Base-by-base conservation (phyloP, 768 basidiomycete species). In the Podaxis sp. region DNA sequence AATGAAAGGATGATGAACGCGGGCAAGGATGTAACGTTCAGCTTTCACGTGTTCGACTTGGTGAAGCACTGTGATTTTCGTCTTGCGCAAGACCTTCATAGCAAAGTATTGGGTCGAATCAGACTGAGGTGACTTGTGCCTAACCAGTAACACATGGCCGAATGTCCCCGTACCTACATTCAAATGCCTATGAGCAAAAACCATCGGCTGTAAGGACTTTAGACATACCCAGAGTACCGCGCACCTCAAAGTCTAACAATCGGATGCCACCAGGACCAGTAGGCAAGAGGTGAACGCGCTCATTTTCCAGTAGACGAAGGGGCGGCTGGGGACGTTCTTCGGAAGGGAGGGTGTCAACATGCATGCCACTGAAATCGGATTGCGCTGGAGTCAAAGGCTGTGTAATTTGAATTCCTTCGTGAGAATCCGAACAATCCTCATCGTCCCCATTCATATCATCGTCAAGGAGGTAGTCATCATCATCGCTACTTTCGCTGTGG, bases 21-120 rank as follows among this genome's bases (percentile, higher is more conserved):
- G 86, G 20, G 93, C 93, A 38, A 99, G 87, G 67, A 99, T 99
- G 70, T 89, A 88, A 22, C 96, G 88, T 73, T 99, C 97, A 8
- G 93, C 94, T 70, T 96, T 98, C 70, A 99, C 96, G 73, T 99
- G 97, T 72, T 98, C 95, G 58, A 99, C 92, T 73, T 99, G 97
- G 50, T 96, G 91, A 54, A 99, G 84, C 53, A 88, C 86, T 56
- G 95, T 90, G 60, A 95, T 87, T 67, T 94, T 91, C 3, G 85
- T 84, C 75, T 96, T 96, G 65, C 87, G 87, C 44, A 96, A 83
- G 15, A 96, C 89, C 74, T 96, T 96, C 86, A 96, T 84, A 10
- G 94, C 94, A 69, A 91, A 96, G 71, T 87, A 84, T 64, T 77
- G 84, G 63, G 85, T 84, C 2, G 84, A 74, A 65, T 79, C 80